Base-by-base conservation (phyloP, 345 rosid species). In the Boechera divaricarpa region DNA sequence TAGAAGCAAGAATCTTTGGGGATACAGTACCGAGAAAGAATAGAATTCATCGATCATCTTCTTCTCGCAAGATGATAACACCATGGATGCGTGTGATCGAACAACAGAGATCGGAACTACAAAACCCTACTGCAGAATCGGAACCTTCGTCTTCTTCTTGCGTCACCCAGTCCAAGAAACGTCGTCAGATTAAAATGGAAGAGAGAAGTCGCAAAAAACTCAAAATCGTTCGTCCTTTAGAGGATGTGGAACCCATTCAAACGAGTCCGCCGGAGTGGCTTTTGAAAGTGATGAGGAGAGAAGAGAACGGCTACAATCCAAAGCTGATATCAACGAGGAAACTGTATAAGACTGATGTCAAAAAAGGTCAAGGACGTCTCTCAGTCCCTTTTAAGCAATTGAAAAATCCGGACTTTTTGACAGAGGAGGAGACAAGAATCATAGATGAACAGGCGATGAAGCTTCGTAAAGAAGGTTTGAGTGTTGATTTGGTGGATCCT, bases 401-500 rank as follows among this genome's bases (percentile, higher is more conserved):
- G 1, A 5, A 7, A 24, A 41, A 5, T 29, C 18, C 44, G 0
- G 54, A 53, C 10, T 62, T 72, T 29, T 10, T 73, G 54, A 73
- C 63, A 4, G 47, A 63, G 3, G 55, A 29, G 11, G 70, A 73
- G 45, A 54, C 4, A 12, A 13, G 4, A 29, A 12, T 41, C 54
- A 1, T 73, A 18, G 0, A 52, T 15, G 54, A 63, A 63, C n/a
- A 29, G 4, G 2, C 0, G 9, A 4, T 3, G 42, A 63, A 52
- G 38, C 9, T 0, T 52, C 77, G 24, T 52, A 12, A 11, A 5
- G 7, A 39, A 51, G 51, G 77, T 42, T 7, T 73, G 36, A 32
- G 36, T 13, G 35, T 63, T 9, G 63, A 53, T 44, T 42, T 73
- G 26, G 54, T 63, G 21, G 77, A 73, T 63, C 77, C 63, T 63